Percentiles rank a stretch among this genome's conserved stretches.
These are phyloP conservation scores for Halteria grandinella DNA, from an alignment of 73 alveolate species.

Conservation along the genomic window DNA sequence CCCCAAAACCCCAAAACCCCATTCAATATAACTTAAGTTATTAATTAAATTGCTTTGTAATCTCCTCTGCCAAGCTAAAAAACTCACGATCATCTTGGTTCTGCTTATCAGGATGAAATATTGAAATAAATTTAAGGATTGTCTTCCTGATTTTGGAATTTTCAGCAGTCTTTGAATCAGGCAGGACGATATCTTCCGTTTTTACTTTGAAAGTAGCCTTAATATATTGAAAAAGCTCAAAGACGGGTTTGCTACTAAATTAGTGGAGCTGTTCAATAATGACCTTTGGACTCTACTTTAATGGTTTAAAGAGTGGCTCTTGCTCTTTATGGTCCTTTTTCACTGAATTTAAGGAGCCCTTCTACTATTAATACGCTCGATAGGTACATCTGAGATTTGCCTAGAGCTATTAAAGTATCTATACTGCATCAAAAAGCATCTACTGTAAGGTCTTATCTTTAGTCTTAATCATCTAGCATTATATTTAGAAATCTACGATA, in stretches of 20 bases:
- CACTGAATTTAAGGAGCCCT: neutral
- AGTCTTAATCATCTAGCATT: neutral
- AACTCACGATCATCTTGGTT: neutral
- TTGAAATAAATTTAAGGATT: neutral
- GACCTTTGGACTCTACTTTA: neutral
- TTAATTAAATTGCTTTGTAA: slow-evolving; percentile 1
- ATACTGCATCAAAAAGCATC: neutral
- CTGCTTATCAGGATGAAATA: slow-evolving; percentile 33
- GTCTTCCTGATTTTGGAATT: neutral
- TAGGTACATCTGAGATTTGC: neutral
- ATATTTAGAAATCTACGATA: neutral
- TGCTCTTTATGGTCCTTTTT: neutral
- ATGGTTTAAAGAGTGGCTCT: neutral
- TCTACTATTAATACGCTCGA: neutral
- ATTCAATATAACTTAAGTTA: too few species aligned
- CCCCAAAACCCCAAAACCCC: too few species aligned
- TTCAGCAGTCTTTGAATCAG: neutral
- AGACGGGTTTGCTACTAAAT: neutral
- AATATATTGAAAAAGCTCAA: neutral
- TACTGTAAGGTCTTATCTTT: neutral
- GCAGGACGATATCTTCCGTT: neutral
- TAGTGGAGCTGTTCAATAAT: neutral
- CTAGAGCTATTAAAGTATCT: neutral
- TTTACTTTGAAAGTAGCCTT: neutral
- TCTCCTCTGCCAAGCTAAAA: neutral